Evolutionary conservation across 2,329 filamentous ascomycete genomes (phyloP), one percentile per base, ranked within the genome.

Genomic region (Beauveria sp.): DNA sequence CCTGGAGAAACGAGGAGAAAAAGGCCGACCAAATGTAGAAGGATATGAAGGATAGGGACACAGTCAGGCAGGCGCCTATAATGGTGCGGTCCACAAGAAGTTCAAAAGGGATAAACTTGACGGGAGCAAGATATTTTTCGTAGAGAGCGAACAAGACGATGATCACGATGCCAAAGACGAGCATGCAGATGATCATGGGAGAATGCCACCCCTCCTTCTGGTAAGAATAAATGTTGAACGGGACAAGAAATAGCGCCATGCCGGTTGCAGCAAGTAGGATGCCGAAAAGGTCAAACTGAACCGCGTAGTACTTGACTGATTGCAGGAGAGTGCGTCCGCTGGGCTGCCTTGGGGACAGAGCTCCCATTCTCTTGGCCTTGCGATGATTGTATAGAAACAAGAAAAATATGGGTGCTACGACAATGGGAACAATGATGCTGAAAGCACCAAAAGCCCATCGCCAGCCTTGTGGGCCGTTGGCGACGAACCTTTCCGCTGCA

Each of bases 231-330:
- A 70, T 52, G 14, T 52, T 37, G 67, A 90, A 84, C 0, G 87
- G 86, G 0, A 90, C 78, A 16, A 90, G 72, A 67, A 90, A 85
- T 18, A 87, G 69, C 2, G 79, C 77, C 22, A 87, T 77, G 5
- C 84, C 86, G 4, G 72, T 75, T 5, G 80, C 77, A 66, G 88
- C 79, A 6, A 88, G 71, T 30, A 87, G 61, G 34, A 87, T 77
- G 0, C 85, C 85, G 3, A 81, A 55, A 12, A 79, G 74, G 65
- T 86, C 83, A 62, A 85, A 84, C 61, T 85, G 79, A 26, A 79
- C 68, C 6, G 75, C 65, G 67, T 84, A 83, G 68, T 81, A 73
- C 46, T 70, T 5, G 75, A 80, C 72, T 73, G 12, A 69, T 74
- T 2, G 70, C 57, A 67, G 18, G 0, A 72, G 22, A 2, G 75